Evolutionary conservation across 371 early-diverging fungal species (phyloP).

Genomic region (Mortierella sp.): DNA sequence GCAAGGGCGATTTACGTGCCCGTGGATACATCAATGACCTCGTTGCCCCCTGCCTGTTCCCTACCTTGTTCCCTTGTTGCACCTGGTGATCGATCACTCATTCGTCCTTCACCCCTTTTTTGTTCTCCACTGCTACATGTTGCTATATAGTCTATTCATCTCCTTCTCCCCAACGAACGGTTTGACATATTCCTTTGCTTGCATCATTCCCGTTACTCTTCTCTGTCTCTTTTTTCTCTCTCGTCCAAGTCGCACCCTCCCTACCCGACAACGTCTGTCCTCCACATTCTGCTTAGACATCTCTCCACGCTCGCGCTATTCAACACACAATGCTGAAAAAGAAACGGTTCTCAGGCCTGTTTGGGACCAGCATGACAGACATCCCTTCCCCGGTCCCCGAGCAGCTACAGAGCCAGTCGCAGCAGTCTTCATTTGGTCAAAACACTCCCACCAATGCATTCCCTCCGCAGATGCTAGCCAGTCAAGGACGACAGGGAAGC

Average conservation of each 20-base stretch:
- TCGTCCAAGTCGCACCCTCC: neutral
- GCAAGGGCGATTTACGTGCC: neutral
- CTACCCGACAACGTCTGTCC: too few relatives aligned
- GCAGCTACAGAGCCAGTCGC: constrained; percentile 20
- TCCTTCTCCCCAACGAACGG: too few relatives aligned
- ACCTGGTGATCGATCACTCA: constrained; percentile 9
- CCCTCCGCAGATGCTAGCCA: constrained; percentile 30
- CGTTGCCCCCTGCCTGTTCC: too few relatives aligned
- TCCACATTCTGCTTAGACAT: too few relatives aligned
- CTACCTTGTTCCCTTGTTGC: too few relatives aligned
- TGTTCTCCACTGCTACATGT: neutral
- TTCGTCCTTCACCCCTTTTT: neutral
- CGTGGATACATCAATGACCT: neutral
- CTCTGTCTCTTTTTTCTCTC: neutral
- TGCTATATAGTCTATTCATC: too few relatives aligned
- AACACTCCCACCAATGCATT: neutral
- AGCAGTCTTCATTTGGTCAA: neutral
- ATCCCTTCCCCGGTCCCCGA: constrained; percentile 50
- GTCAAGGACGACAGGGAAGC: constrained; percentile 44
- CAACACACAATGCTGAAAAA: constrained; percentile 40
- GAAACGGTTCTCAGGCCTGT: constrained; percentile 51
- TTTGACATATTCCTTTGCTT: neutral
- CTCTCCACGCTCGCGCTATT: neutral
- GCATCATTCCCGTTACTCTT: neutral
- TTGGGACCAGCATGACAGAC: constrained; percentile 42